Evolutionary conservation across 805 yeast genomes (phyloP), one percentile per base, ranked within the genome.

Genomic region (Zygoascus biomembranicola): DNA sequence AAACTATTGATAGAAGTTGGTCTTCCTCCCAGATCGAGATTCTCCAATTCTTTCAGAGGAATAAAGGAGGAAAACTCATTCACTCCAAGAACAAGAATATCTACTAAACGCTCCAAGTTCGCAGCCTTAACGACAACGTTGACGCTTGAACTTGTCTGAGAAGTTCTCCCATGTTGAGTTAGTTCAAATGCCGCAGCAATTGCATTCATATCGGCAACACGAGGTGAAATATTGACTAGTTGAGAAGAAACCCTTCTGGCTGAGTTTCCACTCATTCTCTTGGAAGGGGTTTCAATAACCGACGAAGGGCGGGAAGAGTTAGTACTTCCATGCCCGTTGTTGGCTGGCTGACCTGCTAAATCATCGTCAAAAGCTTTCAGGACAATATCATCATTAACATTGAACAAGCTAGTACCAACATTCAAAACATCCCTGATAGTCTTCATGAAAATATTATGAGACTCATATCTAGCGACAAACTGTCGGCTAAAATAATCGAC

Each of bases 31-130:
- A 26, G 16, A 13, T 32, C 20, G 23, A 35, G 18, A 37, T 16
- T 43, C 45, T 35, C 49, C 50, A 46, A 45, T 19, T 65, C 68
- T 5, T 52, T 61, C 5, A 47, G 18, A n/a, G 52, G 37, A 8
- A 62, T 57, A 43, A 64, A 65, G 3, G 70, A 61, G 1, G 73
- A 72, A 63, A 80, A 89, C 52, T 78, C 81, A 60, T 77, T 78
- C 42, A 78, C 84, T 19, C 86, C 92, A 65, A 79, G 74, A 5
- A 92, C 89, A 50, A 92, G 69, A 20, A 90, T 75, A 67, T 92
- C 97, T 52, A 90, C 75, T 60, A 92, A 74, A 60, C 82, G 81
- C 45, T 87, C 94, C 53, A 88, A 69, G 1, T 87, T 77, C 1
- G 94, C 94, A 2, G 87, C 79, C 60, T 82, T 83, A 28, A 81